Evolutionary conservation across 345 rosid species (phyloP).

Genomic region (Gossypium mustelinum): DNA sequence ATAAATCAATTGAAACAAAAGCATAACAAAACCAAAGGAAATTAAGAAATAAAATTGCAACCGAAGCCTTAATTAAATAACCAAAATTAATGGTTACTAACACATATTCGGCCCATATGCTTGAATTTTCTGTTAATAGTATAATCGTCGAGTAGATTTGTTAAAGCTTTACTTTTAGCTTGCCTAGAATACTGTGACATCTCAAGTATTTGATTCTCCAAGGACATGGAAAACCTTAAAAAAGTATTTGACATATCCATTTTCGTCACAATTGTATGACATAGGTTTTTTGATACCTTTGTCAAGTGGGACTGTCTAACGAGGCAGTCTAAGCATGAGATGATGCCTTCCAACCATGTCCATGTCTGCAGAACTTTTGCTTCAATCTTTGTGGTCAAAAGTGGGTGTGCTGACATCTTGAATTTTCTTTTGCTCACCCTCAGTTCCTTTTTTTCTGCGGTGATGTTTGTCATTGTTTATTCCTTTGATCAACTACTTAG

Average conservation of each 20-base stretch:
- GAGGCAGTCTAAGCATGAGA: neutral
- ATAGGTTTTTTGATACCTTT: neutral
- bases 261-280: neutral
- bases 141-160: neutral
- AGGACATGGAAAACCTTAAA: neutral
- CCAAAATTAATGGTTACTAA: too few relatives aligned
- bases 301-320: neutral
- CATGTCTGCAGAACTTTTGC: neutral
- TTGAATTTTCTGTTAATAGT: neutral
- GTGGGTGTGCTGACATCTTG: constrained; percentile 2
- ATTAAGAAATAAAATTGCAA: too few relatives aligned
- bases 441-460: neutral
- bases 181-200: neutral
- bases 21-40: too few relatives aligned
- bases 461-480: neutral
- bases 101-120: neutral
- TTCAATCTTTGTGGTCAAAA: neutral
- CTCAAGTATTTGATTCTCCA: neutral
- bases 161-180: neutral
- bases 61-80: too few relatives aligned
- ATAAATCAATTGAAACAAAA: too few relatives aligned
- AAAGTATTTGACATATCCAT: neutral
- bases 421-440: neutral
- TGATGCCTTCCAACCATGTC: neutral
- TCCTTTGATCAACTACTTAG: neutral